These are phyloP conservation scores for Backusella luteola DNA, from an alignment of 192 early-diverging fungal genomes.

Conservation along the genomic window DNA sequence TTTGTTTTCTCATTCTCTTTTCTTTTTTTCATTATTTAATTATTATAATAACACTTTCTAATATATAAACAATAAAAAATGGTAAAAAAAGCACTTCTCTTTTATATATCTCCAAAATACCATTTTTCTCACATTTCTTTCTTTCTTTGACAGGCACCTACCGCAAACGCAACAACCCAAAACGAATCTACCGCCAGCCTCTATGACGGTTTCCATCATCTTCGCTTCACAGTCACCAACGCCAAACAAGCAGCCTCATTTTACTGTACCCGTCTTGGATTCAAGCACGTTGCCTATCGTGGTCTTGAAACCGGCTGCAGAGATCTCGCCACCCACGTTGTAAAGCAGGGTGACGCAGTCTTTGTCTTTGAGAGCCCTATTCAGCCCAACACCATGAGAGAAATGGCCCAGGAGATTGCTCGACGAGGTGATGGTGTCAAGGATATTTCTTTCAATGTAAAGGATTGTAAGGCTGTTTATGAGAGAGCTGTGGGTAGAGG, in stretches of 20 bases:
- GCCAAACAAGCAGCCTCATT: slow-evolving; percentile 94
- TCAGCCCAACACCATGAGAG: slow-evolving; percentile 69
- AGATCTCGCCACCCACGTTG: slow-evolving; percentile 82
- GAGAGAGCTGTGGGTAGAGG: slow-evolving; percentile 79
- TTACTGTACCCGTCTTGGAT: slow-evolving; percentile 92
- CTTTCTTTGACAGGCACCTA: neutral
- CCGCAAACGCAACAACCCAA: neutral
- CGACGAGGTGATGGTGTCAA: slow-evolving; percentile 93
- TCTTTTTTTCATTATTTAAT: neutral
- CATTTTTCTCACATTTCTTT: neutral
- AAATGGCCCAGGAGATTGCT: slow-evolving; percentile 69
- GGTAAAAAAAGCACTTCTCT: neutral
- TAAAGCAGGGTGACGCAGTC: slow-evolving; percentile 73
- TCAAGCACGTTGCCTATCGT: slow-evolving; percentile 89
- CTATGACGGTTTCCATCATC: slow-evolving; percentile 75
- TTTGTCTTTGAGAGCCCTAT: slow-evolving; percentile 94
- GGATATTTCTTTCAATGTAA: slow-evolving; percentile 93
- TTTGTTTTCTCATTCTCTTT: neutral
- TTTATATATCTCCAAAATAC: neutral
- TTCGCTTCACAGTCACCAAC: slow-evolving; percentile 88
- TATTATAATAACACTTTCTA: neutral
- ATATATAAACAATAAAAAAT: neutral
- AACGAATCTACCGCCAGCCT: slow-evolving; percentile 2
- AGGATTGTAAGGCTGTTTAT: slow-evolving; percentile 79
- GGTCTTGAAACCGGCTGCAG: slow-evolving; percentile 95